Evolutionary conservation across 2,329 filamentous ascomycete genomes (phyloP), one percentile per base, ranked within the genome.

Genomic region (Ophiostoma fasciatum): DNA sequence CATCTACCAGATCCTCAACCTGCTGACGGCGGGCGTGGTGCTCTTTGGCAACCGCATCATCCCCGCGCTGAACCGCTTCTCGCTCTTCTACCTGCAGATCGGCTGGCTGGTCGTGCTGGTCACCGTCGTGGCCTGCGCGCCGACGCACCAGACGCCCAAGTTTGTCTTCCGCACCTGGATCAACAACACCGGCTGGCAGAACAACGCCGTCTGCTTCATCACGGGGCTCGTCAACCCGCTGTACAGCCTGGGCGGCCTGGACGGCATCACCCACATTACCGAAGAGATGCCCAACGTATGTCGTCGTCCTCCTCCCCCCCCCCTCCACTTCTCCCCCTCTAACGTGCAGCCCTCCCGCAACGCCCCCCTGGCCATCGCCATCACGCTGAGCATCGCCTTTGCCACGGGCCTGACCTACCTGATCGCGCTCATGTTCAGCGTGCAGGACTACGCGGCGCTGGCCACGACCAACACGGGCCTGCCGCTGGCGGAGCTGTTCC

Each of bases 61-160:
- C n/a, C 37, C 13, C 6, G 23, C 11, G 11, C 23, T 12, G 11
- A 10, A 13, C 23, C 23, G 7, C 9, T 10, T 23, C 22, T 11
- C 40, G 7, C 7, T 36, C n/a, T 42, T 34, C 14, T 40, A 42
- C 27, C 37, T 40, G 19, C 5, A 31, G n/a, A 34, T 40, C 9
- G 27, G 30, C n/a, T 41, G 36, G 25, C 27, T 42, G 9, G 36
- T 36, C 12, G 31, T 76, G 37, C 77, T 77, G 54, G 76, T 80
- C n/a, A n/a, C n/a, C 57, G 60, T 79, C 43, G 56, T 76, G 32
- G 64, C 63, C 26, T 52, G 77, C 14, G 55, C 76, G 28, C 60
- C 76, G 28, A 64, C 73, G 40, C 61, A 61, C 33, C 36, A 39
- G 19, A 26, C 35, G 7, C 40, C 37, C 37, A 38, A 40, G 15